Evolutionary conservation across 1,139 yeast species (phyloP).

Genomic region (Lodderomyces oxycetoniae): DNA sequence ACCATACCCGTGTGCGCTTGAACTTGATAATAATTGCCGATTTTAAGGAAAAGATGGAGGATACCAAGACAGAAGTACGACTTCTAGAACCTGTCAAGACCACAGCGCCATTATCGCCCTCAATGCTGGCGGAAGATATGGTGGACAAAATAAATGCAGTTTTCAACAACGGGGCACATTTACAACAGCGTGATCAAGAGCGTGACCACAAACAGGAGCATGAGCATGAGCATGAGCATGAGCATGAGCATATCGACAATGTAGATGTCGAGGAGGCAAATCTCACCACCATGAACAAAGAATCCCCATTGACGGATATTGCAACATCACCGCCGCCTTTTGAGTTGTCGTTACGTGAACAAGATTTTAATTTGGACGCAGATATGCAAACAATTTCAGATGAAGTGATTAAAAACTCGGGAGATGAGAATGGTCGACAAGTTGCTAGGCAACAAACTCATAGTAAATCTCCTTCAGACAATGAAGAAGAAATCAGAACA

Average conservation of each 20-base stretch:
- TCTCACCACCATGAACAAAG: slow-evolving; percentile 16
- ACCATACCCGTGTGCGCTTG: too few relatives aligned
- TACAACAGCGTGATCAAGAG: too few relatives aligned
- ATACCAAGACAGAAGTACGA: slow-evolving; percentile 6
- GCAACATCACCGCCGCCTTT: slow-evolving; percentile 40
- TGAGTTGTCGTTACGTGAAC: slow-evolving; percentile 16
- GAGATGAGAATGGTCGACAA: too few relatives aligned
- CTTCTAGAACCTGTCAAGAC: slow-evolving; percentile 3
- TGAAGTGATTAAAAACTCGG: too few relatives aligned
- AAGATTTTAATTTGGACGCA: slow-evolving; percentile 2
- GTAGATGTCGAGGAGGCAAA: background rate
- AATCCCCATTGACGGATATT: slow-evolving; percentile 38
- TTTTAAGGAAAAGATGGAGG: slow-evolving; percentile 7
- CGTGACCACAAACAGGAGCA: background rate
- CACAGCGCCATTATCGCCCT: slow-evolving; percentile 2
- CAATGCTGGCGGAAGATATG: slow-evolving; percentile 1
- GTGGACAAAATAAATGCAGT: too few relatives aligned
- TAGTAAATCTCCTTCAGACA: too few relatives aligned
- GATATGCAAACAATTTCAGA: too few relatives aligned
- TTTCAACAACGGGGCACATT: too few relatives aligned
- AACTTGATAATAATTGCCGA: too few relatives aligned
- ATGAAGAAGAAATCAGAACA: too few relatives aligned
- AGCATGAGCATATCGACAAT: background rate
- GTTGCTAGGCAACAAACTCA: too few relatives aligned
- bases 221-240: background rate